Conservation (phyloP, 2,329 filamentous ascomycete genomes). For the Tolypocladium capitatum region DNA sequence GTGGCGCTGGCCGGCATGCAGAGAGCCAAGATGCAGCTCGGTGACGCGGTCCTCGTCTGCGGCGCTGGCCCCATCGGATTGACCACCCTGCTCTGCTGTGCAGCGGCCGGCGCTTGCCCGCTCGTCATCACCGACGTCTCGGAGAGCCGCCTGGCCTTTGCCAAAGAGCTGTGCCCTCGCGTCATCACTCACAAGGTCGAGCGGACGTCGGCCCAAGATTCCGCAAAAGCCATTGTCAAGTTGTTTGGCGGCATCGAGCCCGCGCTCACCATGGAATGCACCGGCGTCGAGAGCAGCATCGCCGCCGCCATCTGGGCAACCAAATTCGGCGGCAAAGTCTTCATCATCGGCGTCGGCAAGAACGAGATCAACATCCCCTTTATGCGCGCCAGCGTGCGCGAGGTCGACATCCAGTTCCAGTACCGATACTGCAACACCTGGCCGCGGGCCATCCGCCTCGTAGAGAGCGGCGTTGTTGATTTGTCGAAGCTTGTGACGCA, state of each 20-base stretch:
- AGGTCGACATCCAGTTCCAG: conserved; percentile 92
- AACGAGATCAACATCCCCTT: conserved; percentile 94
- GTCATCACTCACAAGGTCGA: conserved; percentile 72
- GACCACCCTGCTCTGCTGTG: conserved; percentile 71
- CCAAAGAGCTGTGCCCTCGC: conserved; percentile 67
- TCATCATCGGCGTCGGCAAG: conserved; percentile 89
- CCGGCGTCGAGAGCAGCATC: conserved; percentile 84
- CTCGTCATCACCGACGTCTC: conserved; percentile 94
- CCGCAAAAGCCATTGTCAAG: conserved; percentile 52
- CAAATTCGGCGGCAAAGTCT: conserved; percentile 94
- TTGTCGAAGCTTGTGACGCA: conserved; percentile 77
- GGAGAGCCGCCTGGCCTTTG: conserved; percentile 70
- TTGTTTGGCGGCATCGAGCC: conserved; percentile 71
- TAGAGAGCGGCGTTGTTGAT: conserved; percentile 74
- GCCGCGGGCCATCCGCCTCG: conserved; percentile 80
- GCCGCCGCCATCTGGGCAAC: conserved; percentile 74
- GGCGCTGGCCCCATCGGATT: conserved; percentile 91
- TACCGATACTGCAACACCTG: conserved; percentile 95
- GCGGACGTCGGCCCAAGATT: conserved; percentile 53
- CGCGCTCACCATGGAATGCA: conserved; percentile 77
- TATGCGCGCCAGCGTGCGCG: conserved; percentile 79
- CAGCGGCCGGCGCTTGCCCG: conserved; percentile 78
- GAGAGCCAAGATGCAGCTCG: conserved; percentile 64
- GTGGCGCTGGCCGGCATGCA: conserved; percentile 84
- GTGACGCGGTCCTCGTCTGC: conserved; percentile 79